Percentiles rank a stretch among this genome's conserved stretches.
phyloP scores from a whole-genome alignment of 2,329 filamentous ascomycete species.

The Calonectria montana region DNA sequence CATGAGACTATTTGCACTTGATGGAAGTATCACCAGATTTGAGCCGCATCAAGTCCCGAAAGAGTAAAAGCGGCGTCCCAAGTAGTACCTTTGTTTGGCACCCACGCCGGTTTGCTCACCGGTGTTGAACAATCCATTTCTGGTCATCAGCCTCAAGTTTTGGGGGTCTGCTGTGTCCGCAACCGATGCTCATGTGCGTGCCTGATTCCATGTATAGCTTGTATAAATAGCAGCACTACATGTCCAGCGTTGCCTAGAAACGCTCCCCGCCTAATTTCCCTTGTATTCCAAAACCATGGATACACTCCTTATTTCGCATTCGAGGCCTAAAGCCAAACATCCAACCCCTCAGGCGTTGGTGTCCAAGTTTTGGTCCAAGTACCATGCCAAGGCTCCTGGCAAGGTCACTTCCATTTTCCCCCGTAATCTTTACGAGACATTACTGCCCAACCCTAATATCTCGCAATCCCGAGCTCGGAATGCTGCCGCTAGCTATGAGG shows the following conservation, averaged over 20 bases:
- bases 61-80: slow-evolving; percentile 3
- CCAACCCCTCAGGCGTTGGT: slow-evolving; percentile 53
- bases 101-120: not conserved
- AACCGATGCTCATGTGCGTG: not conserved
- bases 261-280: not conserved
- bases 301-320: slow-evolving; percentile 10
- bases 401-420: slow-evolving; percentile 59
- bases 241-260: not conserved
- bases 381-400: slow-evolving; percentile 54
- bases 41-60: not conserved
- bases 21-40: slow-evolving; percentile 4
- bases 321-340: slow-evolving; percentile 33
- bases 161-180: not conserved
- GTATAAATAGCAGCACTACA: not conserved
- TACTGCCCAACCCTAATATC: slow-evolving; percentile 36
- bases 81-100: not conserved
- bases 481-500: slow-evolving; percentile 55
- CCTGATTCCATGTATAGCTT: not conserved
- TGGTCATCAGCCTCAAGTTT: not conserved
- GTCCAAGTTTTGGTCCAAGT: slow-evolving; percentile 55
- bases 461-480: slow-evolving; percentile 47
- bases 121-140: not conserved
- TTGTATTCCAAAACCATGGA: slow-evolving; percentile 25
- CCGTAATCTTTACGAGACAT: slow-evolving; percentile 51
- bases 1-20: not conserved